Conservation (phyloP, 1,284 basidiomycete genomes). For the Dichomitus squalens region DNA sequence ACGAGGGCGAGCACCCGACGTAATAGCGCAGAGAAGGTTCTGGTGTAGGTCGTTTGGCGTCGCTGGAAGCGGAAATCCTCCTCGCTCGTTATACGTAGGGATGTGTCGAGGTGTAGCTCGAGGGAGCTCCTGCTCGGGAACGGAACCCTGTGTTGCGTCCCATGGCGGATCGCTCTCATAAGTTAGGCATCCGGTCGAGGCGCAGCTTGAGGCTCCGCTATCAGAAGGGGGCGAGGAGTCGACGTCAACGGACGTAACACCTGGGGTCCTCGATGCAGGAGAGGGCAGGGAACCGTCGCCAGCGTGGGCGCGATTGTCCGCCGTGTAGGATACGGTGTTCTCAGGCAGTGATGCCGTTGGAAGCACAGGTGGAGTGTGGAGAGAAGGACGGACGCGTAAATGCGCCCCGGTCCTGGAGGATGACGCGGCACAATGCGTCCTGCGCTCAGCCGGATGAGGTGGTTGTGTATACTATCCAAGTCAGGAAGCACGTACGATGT, state of each 20-base stretch:
- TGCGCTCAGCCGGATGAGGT: constrained; percentile 9
- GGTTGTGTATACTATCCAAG: background rate
- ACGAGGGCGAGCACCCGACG: constrained; percentile 14
- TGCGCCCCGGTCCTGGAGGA: background rate
- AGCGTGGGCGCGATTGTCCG: constrained; percentile 4
- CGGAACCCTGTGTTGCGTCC: constrained; percentile 20
- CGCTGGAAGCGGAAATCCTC: constrained; percentile 9
- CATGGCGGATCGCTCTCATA: constrained; percentile 27
- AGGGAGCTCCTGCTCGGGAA: constrained; percentile 11
- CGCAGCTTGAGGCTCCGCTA: background rate
- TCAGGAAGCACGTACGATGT: constrained; percentile 12
- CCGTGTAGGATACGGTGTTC: background rate
- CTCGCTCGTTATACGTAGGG: constrained; percentile 24
- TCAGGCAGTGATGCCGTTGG: background rate
- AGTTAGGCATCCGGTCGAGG: background rate
- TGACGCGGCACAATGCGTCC: constrained; percentile 4
- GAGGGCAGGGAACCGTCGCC: background rate
- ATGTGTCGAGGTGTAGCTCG: background rate
- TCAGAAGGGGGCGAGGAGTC: constrained; percentile 6
- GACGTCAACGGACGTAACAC: constrained; percentile 6
- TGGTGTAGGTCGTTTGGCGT: constrained; percentile 39
- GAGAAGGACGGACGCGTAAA: background rate
- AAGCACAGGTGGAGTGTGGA: background rate
- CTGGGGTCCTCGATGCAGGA: background rate
- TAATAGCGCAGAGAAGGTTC: constrained; percentile 47